Evolutionary conservation across 2,329 filamentous ascomycete genomes (phyloP), one percentile per base, ranked within the genome.

Genomic region (Penicillium concentricum): DNA sequence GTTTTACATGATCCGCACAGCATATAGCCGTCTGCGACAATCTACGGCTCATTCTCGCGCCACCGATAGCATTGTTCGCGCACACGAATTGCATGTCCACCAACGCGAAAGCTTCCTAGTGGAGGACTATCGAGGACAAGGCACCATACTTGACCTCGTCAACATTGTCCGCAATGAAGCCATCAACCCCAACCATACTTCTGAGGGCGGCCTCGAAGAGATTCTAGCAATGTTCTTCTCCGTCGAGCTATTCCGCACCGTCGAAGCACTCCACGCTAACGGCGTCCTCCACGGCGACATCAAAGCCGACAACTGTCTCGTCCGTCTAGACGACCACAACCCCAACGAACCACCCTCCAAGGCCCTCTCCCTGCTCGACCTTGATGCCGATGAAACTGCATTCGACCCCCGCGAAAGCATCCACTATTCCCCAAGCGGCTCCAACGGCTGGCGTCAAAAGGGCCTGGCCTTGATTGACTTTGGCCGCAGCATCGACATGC

Each of bases 391-490:
- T 12, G 55, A 60, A 12, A 28, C 32, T 4, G 13, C 35, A 18
- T 43, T 56, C 1, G 68, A 72, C 39, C 69, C 54, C 10, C 69
- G 59, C 35, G 68, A 69, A 73, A 59, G 47, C 38, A 74, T 48
- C 0, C 84, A 87, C 58, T 97, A 93, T 80, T 82, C 82, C 10
- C 83, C 87, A 2, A 86, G 89, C 57, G 94, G 94, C 22, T 80
- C 81, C 0, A 84, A 85, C 44, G 91, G 92, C 35, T 99, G 94
- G 94, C 78, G 80, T 1, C 80, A 82, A 22, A 91, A 93, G 62
- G 94, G 94, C 13, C 74, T 99, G 22, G 84, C 86, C 0, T 83
- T 99, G 20, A 97, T 99, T 67, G 94, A 99, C 76, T 97, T 99
- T 70, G 94, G 94, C 0, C 87, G 94, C 1, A 91, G 86, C 48